Conservation (phyloP, 176 grass and related monocot genomes). For the Aegilops sharonensis region DNA sequence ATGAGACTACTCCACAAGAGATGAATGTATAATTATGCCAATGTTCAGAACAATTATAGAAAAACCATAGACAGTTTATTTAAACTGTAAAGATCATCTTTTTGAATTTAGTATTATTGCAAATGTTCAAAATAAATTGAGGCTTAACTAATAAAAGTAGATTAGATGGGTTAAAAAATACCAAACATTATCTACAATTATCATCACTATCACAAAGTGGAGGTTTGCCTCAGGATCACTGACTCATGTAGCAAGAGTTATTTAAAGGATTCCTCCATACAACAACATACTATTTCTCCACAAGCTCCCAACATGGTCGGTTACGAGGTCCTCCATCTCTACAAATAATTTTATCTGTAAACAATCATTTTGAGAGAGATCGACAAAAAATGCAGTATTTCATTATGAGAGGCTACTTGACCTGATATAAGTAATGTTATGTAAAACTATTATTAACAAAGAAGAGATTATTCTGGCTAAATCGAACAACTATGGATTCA, state of each 20-base stretch:
- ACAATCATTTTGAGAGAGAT: neutral
- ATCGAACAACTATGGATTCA: no score
- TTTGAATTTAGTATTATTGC: no score
- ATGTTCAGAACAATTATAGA: no score
- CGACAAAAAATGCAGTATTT: neutral
- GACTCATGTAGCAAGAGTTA: conserved; percentile 66
- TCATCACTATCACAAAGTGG: conserved; percentile 59
- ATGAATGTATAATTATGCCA: no score
- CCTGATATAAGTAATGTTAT: neutral
- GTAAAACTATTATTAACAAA: neutral
- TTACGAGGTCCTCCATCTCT: conserved; percentile 21
- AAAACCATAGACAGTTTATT: no score
- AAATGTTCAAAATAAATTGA: neutral
- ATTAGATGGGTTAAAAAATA: conserved; percentile 33
- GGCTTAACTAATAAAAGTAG: conserved; percentile 2
- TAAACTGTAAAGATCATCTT: no score
- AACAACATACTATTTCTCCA: conserved; percentile 83
- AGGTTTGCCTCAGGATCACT: conserved; percentile 50
- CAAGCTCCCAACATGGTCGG: conserved; percentile 76
- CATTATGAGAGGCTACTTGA: no score
- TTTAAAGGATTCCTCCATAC: conserved; percentile 85
- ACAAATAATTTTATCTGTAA: conserved; percentile 30
- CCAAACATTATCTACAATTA: conserved; percentile 70
- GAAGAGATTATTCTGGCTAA: no score
- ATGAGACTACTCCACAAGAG: no score